Evolutionary conservation across 352 stramenopile species (phyloP).

Genomic region (Pythium aquatile): DNA sequence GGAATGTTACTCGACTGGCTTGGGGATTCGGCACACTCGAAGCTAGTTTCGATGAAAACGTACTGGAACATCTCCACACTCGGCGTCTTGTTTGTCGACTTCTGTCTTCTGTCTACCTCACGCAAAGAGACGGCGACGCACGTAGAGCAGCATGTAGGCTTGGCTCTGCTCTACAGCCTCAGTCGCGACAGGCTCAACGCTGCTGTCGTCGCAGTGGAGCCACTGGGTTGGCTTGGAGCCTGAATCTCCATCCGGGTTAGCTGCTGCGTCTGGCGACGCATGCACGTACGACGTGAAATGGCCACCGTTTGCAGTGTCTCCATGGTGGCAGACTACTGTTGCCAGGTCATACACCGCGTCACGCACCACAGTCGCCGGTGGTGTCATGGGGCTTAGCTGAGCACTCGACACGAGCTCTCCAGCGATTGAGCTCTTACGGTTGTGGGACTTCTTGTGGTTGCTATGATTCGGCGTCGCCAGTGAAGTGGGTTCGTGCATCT

Average conservation of each 20-base stretch:
- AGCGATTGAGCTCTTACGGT: conserved; percentile 17
- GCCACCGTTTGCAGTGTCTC: conserved; percentile 59
- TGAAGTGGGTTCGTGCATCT: conserved; percentile 15
- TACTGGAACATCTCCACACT: too few species aligned
- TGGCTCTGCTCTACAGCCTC: conserved; percentile 47
- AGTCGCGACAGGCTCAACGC: conserved; percentile 36
- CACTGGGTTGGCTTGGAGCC: conserved; percentile 32
- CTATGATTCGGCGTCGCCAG: conserved; percentile 15
- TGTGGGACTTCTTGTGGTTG: conserved; percentile 1
- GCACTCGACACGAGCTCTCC: background rate
- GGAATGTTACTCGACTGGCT: background rate
- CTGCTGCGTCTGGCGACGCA: conserved; percentile 23
- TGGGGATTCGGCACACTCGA: too few species aligned
- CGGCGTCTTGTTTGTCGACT: background rate
- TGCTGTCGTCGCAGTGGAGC: conserved; percentile 62
- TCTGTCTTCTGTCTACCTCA: background rate
- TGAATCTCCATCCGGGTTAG: background rate
- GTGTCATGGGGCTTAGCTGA: conserved; percentile 14
- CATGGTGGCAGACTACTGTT: conserved; percentile 66
- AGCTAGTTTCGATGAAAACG: too few species aligned
- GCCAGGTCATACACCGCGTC: conserved; percentile 63
- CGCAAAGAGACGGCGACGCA: conserved; percentile 29
- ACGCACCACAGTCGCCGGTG: conserved; percentile 12
- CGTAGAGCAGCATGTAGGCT: conserved; percentile 56
- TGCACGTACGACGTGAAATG: conserved; percentile 70